phyloP scores from a whole-genome alignment of 2,329 filamentous ascomycete genomes.

The Trichoderma sp. region DNA sequence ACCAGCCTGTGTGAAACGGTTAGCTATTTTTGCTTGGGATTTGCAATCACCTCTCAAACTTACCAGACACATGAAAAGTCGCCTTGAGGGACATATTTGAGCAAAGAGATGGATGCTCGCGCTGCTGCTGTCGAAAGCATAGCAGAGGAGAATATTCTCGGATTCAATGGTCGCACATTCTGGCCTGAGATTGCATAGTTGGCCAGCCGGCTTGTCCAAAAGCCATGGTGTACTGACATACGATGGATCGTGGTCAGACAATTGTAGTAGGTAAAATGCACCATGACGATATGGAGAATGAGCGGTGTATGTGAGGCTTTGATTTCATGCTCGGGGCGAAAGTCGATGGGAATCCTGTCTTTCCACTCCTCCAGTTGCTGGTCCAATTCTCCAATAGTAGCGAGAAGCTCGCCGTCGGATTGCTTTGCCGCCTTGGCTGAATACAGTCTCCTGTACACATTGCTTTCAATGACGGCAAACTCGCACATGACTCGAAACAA shows the following conservation, averaged over 20 bases:
- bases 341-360: slow-evolving; percentile 90
- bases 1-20: slow-evolving; percentile 66
- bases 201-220: slow-evolving; percentile 94
- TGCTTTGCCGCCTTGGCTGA: slow-evolving; percentile 90
- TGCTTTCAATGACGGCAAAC: slow-evolving; percentile 88
- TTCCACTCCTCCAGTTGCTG: slow-evolving; percentile 93
- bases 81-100: slow-evolving; percentile 95
- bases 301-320: slow-evolving; percentile 88
- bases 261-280: slow-evolving; percentile 98
- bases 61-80: slow-evolving; percentile 96
- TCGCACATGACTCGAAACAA: slow-evolving; percentile 92
- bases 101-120: slow-evolving; percentile 85
- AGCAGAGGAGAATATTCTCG: slow-evolving; percentile 90
- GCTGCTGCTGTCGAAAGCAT: slow-evolving; percentile 91
- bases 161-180: slow-evolving; percentile 88
- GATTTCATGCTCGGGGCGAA: slow-evolving; percentile 96
- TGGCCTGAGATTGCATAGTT: slow-evolving; percentile 95
- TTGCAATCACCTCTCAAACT: slow-evolving; percentile 38
- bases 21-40: slow-evolving; percentile 5
- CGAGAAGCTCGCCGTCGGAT: slow-evolving; percentile 88
- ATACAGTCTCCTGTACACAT: slow-evolving; percentile 91
- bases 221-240: slow-evolving; percentile 97
- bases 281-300: slow-evolving; percentile 90
- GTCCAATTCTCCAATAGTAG: slow-evolving; percentile 94
- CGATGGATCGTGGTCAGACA: slow-evolving; percentile 96